Conservation (phyloP, 768 basidiomycete species). For the Auricularia auricula-judae region DNA sequence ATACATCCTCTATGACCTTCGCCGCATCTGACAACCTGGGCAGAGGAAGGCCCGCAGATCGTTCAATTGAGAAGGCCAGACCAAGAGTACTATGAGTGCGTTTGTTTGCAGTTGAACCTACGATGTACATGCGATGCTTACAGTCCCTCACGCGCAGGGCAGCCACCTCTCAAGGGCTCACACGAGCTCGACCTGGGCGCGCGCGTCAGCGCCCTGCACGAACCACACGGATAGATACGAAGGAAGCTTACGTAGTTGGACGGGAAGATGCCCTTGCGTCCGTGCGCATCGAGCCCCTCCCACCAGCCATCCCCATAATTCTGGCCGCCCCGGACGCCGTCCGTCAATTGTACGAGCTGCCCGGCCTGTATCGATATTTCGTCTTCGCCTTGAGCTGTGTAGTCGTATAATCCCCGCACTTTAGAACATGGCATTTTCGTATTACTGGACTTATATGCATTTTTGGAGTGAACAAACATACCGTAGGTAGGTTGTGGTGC, state of each 20-base stretch:
- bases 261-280: slow-evolving; percentile 73
- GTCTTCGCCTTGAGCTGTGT: slow-evolving; percentile 60
- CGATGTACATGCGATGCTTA: background rate
- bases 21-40: too few species aligned
- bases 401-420: slow-evolving; percentile 81
- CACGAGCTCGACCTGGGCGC: slow-evolving; percentile 36
- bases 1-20: background rate
- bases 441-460: background rate
- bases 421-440: background rate
- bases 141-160: background rate
- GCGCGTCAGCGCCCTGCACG: background rate
- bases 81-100: too few species aligned
- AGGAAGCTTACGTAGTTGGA: slow-evolving; percentile 67
- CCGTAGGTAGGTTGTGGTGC: slow-evolving; percentile 5
- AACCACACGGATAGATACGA: slow-evolving; percentile 2
- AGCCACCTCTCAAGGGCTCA: slow-evolving; percentile 16
- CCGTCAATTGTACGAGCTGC: slow-evolving; percentile 52
- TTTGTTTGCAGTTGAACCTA: too few species aligned
- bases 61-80: too few species aligned
- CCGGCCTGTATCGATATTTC: slow-evolving; percentile 56
- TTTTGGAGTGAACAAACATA: slow-evolving; percentile 1
- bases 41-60: too few species aligned
- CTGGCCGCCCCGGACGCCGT: slow-evolving; percentile 47
- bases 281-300: slow-evolving; percentile 61
- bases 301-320: slow-evolving; percentile 75